A percentile compares a stretch with the other conserved stretches of the same genome.
phyloP scores from a whole-genome alignment of 768 basidiomycete species.

The Leucocoprinus leucothites region DNA sequence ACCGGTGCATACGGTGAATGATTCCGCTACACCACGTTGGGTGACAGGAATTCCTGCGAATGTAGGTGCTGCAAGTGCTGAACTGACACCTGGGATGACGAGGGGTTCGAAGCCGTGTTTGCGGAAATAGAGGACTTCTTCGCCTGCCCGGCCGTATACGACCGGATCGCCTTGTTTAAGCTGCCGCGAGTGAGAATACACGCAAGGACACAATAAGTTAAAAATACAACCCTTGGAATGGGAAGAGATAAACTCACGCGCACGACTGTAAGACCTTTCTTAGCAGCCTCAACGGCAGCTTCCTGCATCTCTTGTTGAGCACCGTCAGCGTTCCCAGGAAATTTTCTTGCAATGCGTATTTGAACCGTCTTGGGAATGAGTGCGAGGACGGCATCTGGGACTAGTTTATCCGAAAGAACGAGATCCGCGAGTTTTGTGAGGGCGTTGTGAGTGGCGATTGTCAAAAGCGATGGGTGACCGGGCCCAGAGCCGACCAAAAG shows the following conservation, averaged over 20 bases:
- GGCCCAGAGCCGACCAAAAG: constrained; percentile 93
- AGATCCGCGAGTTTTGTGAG: constrained; percentile 80
- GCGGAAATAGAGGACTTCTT: constrained; percentile 93
- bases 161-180: constrained; percentile 98
- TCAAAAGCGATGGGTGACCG: constrained; percentile 90
- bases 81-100: constrained; percentile 87
- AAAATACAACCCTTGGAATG: background rate
- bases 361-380: constrained; percentile 73
- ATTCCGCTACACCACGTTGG: constrained; percentile 91
- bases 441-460: constrained; percentile 77
- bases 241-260: constrained; percentile 49
- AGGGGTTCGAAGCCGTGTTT: constrained; percentile 78
- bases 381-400: constrained; percentile 82
- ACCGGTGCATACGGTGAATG: constrained; percentile 88
- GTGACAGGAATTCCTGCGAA: constrained; percentile 93
- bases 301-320: constrained; percentile 96
- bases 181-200: constrained; percentile 30
- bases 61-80: constrained; percentile 85
- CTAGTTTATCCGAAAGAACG: constrained; percentile 95
- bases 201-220: background rate
- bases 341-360: constrained; percentile 91
- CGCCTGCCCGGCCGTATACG: constrained; percentile 91
- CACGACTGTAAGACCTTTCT: constrained; percentile 79
- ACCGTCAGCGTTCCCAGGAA: constrained; percentile 95
- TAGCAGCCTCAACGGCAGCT: constrained; percentile 80